Conservation (phyloP, 345 rosid genomes). For the Pugionium dolabratum region DNA sequence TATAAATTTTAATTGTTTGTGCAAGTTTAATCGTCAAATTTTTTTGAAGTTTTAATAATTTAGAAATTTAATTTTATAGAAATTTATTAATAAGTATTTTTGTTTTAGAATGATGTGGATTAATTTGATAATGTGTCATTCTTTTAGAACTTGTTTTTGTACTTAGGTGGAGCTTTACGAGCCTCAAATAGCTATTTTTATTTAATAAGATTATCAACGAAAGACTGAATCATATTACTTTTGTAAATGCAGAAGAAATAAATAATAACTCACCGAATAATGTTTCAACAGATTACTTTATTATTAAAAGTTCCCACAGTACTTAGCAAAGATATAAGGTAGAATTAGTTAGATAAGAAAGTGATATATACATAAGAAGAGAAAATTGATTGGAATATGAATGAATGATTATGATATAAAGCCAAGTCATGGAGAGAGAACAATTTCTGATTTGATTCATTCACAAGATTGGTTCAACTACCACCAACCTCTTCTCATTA, state of each 20-base stretch:
- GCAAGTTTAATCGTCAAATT: too few relatives aligned
- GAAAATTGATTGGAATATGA: conserved; percentile 2
- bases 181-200: too few relatives aligned
- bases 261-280: not conserved
- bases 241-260: too few relatives aligned
- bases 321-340: not conserved
- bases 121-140: too few relatives aligned
- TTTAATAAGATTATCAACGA: not conserved
- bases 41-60: too few relatives aligned
- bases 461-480: conserved; percentile 61
- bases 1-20: too few relatives aligned
- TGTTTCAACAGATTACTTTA: not conserved
- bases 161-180: too few relatives aligned
- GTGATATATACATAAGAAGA: not conserved
- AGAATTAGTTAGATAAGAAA: conserved; percentile 1
- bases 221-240: not conserved
- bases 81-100: too few relatives aligned
- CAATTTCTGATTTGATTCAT: conserved; percentile 20
- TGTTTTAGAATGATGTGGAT: too few relatives aligned
- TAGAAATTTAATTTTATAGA: too few relatives aligned
- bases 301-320: too few relatives aligned
- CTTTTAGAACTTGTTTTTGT: too few relatives aligned
- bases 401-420: not conserved
- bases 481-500: conserved; percentile 53
- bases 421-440: conserved; percentile 10